Percentiles rank a stretch among this genome's conserved stretches.
phyloP scores from a whole-genome alignment of 805 yeast species.

The Torulaspora microellipsoides region DNA sequence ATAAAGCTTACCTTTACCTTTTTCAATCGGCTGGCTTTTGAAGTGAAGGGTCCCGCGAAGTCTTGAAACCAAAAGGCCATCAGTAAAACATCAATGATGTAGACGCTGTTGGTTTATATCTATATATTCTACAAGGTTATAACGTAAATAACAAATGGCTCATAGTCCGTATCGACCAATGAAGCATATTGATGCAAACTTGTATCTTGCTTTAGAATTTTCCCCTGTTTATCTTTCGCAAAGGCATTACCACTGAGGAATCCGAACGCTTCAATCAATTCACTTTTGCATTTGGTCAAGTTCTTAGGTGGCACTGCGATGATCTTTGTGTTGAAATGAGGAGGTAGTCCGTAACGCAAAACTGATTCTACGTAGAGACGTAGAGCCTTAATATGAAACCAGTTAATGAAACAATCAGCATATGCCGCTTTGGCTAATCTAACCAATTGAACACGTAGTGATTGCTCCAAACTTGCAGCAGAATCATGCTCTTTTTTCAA shows the following conservation, averaged over 20 bases:
- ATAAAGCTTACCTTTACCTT: no score
- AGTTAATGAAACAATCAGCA: slow-evolving; percentile 73
- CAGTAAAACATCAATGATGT: no score
- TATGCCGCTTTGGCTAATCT: slow-evolving; percentile 88
- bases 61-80: no score
- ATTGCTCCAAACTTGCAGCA: slow-evolving; percentile 69
- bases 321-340: slow-evolving; percentile 63
- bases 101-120: slow-evolving; percentile 1
- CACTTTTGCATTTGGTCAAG: slow-evolving; percentile 57
- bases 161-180: slow-evolving; percentile 89
- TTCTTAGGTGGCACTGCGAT: slow-evolving; percentile 45
- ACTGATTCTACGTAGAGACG: slow-evolving; percentile 91
- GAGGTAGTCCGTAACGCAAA: slow-evolving; percentile 94
- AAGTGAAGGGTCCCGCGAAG: no score
- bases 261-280: slow-evolving; percentile 71
- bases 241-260: slow-evolving; percentile 91
- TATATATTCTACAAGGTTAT: slow-evolving; percentile 13
- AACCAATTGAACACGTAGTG: slow-evolving; percentile 68
- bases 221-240: slow-evolving; percentile 60
- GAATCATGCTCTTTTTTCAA: slow-evolving; percentile 74
- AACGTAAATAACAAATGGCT: slow-evolving; percentile 84
- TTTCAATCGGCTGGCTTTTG: no score
- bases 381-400: slow-evolving; percentile 87
- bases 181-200: slow-evolving; percentile 84
- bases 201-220: slow-evolving; percentile 51